Evolutionary conservation across 768 basidiomycete genomes (phyloP), one percentile per base, ranked within the genome.

Genomic region (Tricholoma furcatifolium): DNA sequence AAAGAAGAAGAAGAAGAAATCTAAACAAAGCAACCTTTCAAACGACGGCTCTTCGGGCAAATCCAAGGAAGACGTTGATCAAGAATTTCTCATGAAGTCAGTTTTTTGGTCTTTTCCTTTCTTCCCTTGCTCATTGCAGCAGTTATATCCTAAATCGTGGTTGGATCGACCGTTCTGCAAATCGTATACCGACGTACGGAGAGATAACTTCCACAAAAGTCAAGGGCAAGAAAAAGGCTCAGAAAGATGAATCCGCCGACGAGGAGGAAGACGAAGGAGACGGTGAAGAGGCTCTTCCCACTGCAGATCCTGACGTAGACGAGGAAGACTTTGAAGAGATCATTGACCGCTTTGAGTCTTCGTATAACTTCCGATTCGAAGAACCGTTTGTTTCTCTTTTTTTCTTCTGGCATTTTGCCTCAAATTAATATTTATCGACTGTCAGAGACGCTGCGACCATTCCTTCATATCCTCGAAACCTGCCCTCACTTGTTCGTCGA

Each of bases 91-190:
- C 48, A 79, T 93, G 74, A 88, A 92, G 95, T 97, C 61, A 49
- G 90, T 74, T 15, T 9, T 43, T 18, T 43, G 21, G 44, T 44
- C 30, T 36, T 41, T 40, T 45, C 20, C 10, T 49, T 47, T 40
- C 54, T 10, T 47, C 12, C 18, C 40, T 18, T 15, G 38, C 42
- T 48, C 5, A 40, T 51, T 46, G 17, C 51, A 21, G 24, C 18
- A 98, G 95, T 68, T 99, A 97, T 68, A 97, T 99, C 58, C 76
- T 98, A 18, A 95, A 96, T 67, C 91, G 97, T 24, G 97, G 96
- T 1, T 99, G 97, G 97, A 85, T 99, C 43, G 97, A 98, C 68
- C 82, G 79, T 44, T 76, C 85, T 2, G 72, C 80, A 18, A 76
- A 80, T 12, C 86, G 84, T 50, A 73, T 94, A 2, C 96, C 95